A percentile compares a stretch with the other conserved stretches of the same genome.
Conservation (phyloP, 2,329 filamentous ascomycete genomes). For the Hypomyces rosellus region DNA sequence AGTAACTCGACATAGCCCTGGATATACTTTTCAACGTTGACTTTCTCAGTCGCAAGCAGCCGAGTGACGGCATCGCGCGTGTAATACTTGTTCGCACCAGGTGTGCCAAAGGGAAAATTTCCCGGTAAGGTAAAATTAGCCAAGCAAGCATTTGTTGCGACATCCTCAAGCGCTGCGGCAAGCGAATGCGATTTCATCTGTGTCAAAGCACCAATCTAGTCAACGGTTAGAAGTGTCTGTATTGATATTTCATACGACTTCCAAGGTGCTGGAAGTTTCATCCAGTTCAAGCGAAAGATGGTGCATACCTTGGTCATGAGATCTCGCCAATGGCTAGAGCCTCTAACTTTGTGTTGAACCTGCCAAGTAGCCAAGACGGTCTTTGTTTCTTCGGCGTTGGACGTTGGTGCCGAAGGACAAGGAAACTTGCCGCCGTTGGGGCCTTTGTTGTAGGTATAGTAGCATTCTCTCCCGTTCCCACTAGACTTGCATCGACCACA, state of each 20-base stretch:
- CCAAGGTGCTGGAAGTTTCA: too few relatives aligned
- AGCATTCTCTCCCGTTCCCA: constrained; percentile 29
- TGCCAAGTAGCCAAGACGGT: constrained; percentile 26
- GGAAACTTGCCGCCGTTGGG: constrained; percentile 30
- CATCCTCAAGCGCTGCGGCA: constrained; percentile 23
- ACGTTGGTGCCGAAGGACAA: constrained; percentile 21
- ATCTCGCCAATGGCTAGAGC: constrained; percentile 31
- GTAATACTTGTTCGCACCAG: constrained; percentile 27
- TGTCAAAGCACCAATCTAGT: constrained; percentile 23
- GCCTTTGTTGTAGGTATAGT: constrained; percentile 32
- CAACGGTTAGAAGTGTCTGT: background rate
- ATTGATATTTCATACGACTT: background rate
- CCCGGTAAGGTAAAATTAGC: constrained; percentile 29
- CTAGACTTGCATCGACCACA: constrained; percentile 29
- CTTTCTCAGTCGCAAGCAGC: constrained; percentile 23
- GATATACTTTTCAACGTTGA: constrained; percentile 22
- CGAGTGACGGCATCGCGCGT: constrained; percentile 25
- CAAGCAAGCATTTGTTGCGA: constrained; percentile 30
- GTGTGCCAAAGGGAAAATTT: constrained; percentile 34
- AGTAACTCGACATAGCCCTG: constrained; percentile 25
- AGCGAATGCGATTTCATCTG: constrained; percentile 22
- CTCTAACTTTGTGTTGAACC: constrained; percentile 28
- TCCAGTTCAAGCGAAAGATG: background rate
- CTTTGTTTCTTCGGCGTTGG: constrained; percentile 20
- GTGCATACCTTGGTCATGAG: constrained; percentile 30